phyloP scores from a whole-genome alignment of 2,329 filamentous ascomycete species.

The Paraphoma chrysanthemicola region DNA sequence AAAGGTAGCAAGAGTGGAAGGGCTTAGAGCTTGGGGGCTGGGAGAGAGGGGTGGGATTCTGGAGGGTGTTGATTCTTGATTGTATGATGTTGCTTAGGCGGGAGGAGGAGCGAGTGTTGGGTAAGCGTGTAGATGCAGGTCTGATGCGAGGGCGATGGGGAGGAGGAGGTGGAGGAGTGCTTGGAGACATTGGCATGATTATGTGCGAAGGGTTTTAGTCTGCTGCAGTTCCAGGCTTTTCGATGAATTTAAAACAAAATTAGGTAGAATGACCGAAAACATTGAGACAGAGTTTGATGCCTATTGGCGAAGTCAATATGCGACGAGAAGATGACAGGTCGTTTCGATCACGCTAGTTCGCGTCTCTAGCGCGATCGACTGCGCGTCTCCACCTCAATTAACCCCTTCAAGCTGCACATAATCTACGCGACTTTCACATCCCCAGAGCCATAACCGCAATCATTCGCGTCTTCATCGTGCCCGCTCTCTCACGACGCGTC shows the following conservation, averaged over 20 bases:
- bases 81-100: neutral
- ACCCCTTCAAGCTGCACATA: neutral
- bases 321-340: no score
- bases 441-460: constrained; percentile 1
- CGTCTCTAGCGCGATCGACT: neutral
- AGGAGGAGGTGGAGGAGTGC: neutral
- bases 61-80: neutral
- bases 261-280: no score
- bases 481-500: neutral
- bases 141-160: neutral
- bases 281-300: no score
- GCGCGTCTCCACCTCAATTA: neutral
- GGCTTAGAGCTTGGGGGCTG: neutral
- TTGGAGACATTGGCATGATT: neutral
- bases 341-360: neutral
- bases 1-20: constrained; percentile 35
- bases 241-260: no score
- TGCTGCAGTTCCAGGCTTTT: no score
- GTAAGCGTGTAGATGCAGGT: no score
- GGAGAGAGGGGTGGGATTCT: neutral
- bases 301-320: no score
- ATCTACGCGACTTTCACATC: neutral
- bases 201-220: no score
- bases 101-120: neutral
- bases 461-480: constrained; percentile 1